phyloP scores from a whole-genome alignment of 2,329 filamentous ascomycete species.

The Aspergillus glaucus region DNA sequence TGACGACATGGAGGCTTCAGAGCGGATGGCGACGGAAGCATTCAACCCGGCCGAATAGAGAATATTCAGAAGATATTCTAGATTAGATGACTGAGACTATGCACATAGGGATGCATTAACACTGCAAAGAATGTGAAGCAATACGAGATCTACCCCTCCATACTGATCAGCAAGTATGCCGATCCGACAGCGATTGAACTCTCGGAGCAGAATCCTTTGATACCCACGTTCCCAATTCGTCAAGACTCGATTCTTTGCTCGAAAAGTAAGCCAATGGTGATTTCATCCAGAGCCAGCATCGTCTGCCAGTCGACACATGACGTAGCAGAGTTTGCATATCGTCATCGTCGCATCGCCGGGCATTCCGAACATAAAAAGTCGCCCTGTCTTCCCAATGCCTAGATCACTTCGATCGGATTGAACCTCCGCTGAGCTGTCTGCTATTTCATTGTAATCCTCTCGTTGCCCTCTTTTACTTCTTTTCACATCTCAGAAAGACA shows the following conservation, averaged over 20 bases:
- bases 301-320: conserved; percentile 21
- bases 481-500: neutral
- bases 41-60: neutral
- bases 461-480: too few species aligned
- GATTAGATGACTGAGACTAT: neutral
- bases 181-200: neutral
- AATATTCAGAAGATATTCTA: neutral
- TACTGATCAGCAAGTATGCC: neutral
- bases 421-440: conserved; percentile 3
- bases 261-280: conserved; percentile 10
- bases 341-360: conserved; percentile 25
- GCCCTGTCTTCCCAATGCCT: conserved; percentile 4
- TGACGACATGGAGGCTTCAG: conserved; percentile 16
- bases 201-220: neutral
- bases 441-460: neutral
- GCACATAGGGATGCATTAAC: neutral
- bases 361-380: conserved; percentile 25
- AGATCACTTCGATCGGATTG: conserved; percentile 2
- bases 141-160: neutral
- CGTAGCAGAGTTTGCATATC: conserved; percentile 24
- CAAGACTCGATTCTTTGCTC: neutral
- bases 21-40: conserved; percentile 11
- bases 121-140: too few species aligned
- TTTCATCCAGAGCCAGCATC: conserved; percentile 11
- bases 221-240: neutral